Evolutionary conservation across 345 rosid genomes (phyloP), one percentile per base, ranked within the genome.

Genomic region (Excoecaria agallocha): DNA sequence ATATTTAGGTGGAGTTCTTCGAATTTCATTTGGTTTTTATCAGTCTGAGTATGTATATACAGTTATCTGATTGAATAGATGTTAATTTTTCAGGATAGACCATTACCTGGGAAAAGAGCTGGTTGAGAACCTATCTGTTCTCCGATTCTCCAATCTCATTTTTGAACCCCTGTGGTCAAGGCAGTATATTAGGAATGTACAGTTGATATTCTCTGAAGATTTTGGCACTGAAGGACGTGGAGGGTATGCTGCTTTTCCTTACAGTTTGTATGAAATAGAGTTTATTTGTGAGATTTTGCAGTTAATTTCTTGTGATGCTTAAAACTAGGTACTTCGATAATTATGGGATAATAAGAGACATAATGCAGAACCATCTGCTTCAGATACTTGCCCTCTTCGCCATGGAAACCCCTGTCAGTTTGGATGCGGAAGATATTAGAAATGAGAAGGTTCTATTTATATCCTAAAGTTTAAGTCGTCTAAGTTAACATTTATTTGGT

Each of bases 151-250:
- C 49, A 95, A 95, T 81, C 99, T 95, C 80, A 95, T 95, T 73
- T 95, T 95, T 12, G 99, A 93, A 60, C 99, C 99, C 1, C 72
- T 93, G 70, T 95, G 98, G 99, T 93, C 97, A 63, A 93, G 99
- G 78, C 97, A 90, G 85, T 95, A 93, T 79, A 95, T 95, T 66
- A 84, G 94, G 66, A 95, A 89, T 64, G 98, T 95, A 52, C 99
- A 95, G 76, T 77, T 95, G 13, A 89, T 93, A 83, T 95, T 95
- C 79, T 95, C 99, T 35, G 99, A 93, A 85, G 98, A 95, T 79
- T 95, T 95, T 46, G 99, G 99, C 79, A 95, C 99, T 1, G 97
- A 95, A 88, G 99, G 99, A 71, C 99, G 98, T 48, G 99, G 99
- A 83, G 99, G 99, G 99, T 94, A 90, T 52, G 55, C 73, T 77